A percentile compares a stretch with the other conserved stretches of the same genome.
phyloP scores from a whole-genome alignment of 805 yeast genomes.

The Candida mattraensis region DNA sequence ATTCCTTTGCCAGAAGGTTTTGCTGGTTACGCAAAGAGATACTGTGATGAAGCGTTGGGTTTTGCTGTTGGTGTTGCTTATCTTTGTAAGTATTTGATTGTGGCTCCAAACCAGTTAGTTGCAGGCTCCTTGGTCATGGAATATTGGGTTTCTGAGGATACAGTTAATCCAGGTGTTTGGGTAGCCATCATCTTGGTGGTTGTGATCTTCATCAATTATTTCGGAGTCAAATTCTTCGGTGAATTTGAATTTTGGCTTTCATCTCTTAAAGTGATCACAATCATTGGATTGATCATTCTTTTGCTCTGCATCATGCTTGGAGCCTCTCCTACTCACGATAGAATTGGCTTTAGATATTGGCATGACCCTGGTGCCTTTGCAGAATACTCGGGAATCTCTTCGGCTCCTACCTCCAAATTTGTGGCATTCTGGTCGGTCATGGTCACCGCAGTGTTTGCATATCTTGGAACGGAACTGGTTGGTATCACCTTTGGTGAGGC shows the following conservation, averaged over 20 bases:
- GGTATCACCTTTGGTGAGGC: conserved; percentile 52
- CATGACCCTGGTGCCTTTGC: conserved; percentile 42
- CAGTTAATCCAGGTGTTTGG: conserved; percentile 56
- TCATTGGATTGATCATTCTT: conserved; percentile 64
- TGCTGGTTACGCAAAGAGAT: conserved; percentile 53
- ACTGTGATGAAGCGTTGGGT: conserved; percentile 54
- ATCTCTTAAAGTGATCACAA: conserved; percentile 60
- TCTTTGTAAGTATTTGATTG: conserved; percentile 50
- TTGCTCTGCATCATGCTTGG: conserved; percentile 69
- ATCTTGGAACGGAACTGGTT: conserved; percentile 50
- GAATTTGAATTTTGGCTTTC: conserved; percentile 59
- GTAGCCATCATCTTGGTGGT: conserved; percentile 43
- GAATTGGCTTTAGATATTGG: conserved; percentile 50
- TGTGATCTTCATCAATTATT: conserved; percentile 40
- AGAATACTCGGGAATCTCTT: conserved; percentile 44
- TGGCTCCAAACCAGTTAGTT: conserved; percentile 57
- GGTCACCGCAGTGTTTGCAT: conserved; percentile 53
- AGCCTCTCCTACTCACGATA: conserved; percentile 74
- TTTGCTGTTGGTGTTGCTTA: conserved; percentile 58
- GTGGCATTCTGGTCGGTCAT: conserved; percentile 54
- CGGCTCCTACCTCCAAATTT: conserved; percentile 44
- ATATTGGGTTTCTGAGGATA: conserved; percentile 49
- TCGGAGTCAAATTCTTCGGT: conserved; percentile 51
- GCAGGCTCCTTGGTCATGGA: conserved; percentile 56
- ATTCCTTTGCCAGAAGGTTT: conserved; percentile 56